Base-by-base conservation (phyloP, 2,329 filamentous ascomycete genomes). In the Cercospora sesami region DNA sequence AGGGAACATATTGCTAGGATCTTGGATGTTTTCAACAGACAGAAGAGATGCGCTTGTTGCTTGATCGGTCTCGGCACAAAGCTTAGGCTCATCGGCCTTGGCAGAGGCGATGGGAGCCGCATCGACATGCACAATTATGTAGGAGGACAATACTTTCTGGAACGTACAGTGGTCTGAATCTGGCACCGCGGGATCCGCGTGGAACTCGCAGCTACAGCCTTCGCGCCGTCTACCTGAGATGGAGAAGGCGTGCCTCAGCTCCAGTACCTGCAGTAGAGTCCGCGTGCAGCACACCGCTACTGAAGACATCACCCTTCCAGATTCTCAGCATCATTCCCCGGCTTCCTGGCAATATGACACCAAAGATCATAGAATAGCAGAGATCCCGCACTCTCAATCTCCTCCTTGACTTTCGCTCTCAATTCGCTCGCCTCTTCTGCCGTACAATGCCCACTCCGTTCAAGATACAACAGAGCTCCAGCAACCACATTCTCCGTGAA, bases 351-450 rank as follows among this genome's bases (percentile, higher is more conserved):
- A 26, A 73, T 67, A 60, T 73, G 71, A 45, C 68, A 71, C 71
- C 71, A 73, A 18, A 73, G 36, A 59, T 73, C 71, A 39, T 69
- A 73, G 65, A 69, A 73, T 8, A 71, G 28, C 36, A 73, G 48
- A 23, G 68, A 62, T 14, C 55, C 55, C 12, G 68, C 63, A 3
- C 30, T 61, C 16, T 65, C 62, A 42, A 73, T 68, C 59, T 73
- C 71, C 16, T 67, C 60, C 21, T 60, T 60, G 23, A 69, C 66
- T 14, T 67, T 65, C 1, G 18, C 31, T 8, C 26, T 33, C n/a
- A 67, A 12, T 0, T 67, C 60, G 5, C 53, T 31, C 23, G 64
- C 61, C 30, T 70, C 66, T 7, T 55, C 58, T 14, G 21, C n/a
- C 3, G 55, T 64, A 23, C 67, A 33, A 31, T 26, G 42, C 5